Evolutionary conservation across 768 basidiomycete species (phyloP), one percentile per base, ranked within the genome.

Genomic region (Phylloporus arenicola): DNA sequence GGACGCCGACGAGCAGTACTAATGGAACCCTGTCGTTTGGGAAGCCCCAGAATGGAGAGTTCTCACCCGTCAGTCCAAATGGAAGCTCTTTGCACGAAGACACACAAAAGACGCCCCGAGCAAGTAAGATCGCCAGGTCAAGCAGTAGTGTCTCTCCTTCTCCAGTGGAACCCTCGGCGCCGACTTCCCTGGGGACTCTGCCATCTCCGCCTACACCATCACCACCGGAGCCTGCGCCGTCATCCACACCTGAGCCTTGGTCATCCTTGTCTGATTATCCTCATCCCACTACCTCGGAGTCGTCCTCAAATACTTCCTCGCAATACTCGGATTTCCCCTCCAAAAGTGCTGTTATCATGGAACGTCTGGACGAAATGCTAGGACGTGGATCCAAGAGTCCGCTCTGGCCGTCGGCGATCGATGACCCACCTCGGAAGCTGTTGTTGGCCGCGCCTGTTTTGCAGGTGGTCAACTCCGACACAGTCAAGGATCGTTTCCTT

Each of bases 401-500:
- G 1, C 69, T 81, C 58, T 80, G 79, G 77, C 73, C 86, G 6
- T 76, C 79, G 40, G 76, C 77, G 25, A 74, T 94, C 45, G 92
- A 95, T 56, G 83, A 89, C 54, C 89, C 92, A 14, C 90, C 92
- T 7, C 81, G 96, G 38, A 92, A 86, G 65, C 71, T 97, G 35
- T 71, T 96, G 14, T 72, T 94, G 37, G 86, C 88, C 2, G 86
- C 88, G 3, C 86, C 92, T 2, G 88, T 95, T 7, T 74, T 95
- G 6, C 96, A 99, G 70, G 92, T 98, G 13, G 92, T 92, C 57
- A 92, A 96, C 68, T 77, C 84, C 37, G 87, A 95, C 68, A 93
- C 89, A 1, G 88, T 93, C 67, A 97, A 98, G 68, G 93, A 97
- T 62, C 84, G 96, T 11, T 91, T 92, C 72, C 79, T 98, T 10